Percentiles rank a stretch among this genome's conserved stretches.
Evolutionary conservation across 768 basidiomycete genomes (phyloP).

Genomic region (Steccherinum ochraceum): DNA sequence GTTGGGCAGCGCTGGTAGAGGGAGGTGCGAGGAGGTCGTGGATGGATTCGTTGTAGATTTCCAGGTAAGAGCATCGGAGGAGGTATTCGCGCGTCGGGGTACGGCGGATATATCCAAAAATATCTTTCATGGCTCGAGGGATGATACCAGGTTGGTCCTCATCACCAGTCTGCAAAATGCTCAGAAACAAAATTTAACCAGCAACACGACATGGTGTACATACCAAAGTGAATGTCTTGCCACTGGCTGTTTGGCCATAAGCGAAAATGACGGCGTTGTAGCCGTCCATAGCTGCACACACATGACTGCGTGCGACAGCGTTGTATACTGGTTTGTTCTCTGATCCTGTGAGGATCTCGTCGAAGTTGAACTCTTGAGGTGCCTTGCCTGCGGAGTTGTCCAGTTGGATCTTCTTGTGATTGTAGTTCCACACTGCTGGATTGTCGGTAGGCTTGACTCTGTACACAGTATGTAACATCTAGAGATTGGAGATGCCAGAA

Average conservation of each 20-base stretch:
- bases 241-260: conserved; percentile 82
- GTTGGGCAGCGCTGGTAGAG: conserved; percentile 40
- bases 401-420: conserved; percentile 51
- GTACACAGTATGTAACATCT: too few relatives aligned
- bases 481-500: too few relatives aligned
- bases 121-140: conserved; percentile 86
- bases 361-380: conserved; percentile 56
- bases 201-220: conserved; percentile 7
- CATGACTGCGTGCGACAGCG: conserved; percentile 70
- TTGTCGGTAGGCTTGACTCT: conserved; percentile 60
- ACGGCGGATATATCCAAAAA: conserved; percentile 76
- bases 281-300: conserved; percentile 92
- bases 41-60: conserved; percentile 93
- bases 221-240: conserved; percentile 67
- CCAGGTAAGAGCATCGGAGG: conserved; percentile 93
- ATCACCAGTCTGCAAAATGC: conserved; percentile 48
- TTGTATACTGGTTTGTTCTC: conserved; percentile 77
- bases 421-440: conserved; percentile 51
- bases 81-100: conserved; percentile 84
- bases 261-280: conserved; percentile 96
- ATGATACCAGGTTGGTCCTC: conserved; percentile 91
- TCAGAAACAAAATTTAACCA: background rate
- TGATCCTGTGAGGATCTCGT: conserved; percentile 71
- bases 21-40: conserved; percentile 81
- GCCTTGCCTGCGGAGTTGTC: conserved; percentile 48